phyloP scores from a whole-genome alignment of 345 rosid species.

The Eutrema heterophyllum region DNA sequence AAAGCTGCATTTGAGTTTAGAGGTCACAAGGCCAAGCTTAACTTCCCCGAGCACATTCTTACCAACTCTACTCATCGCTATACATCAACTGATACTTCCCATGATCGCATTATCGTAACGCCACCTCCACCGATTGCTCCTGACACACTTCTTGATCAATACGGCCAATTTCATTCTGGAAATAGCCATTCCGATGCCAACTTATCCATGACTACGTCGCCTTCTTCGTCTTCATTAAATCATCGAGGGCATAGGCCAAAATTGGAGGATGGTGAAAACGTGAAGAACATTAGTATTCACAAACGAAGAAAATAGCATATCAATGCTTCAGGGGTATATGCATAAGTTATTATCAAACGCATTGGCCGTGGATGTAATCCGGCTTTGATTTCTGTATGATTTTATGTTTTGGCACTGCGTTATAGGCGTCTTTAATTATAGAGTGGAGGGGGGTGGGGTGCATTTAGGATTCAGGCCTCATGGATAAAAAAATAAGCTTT shows the following conservation, averaged over 20 bases:
- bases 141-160: slow-evolving; percentile 32
- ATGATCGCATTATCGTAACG: neutral
- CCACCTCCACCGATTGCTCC: slow-evolving; percentile 17
- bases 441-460: neutral
- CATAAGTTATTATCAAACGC: neutral
- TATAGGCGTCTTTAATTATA: neutral
- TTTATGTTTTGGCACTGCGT: neutral
- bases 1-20: slow-evolving; percentile 31
- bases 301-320: slow-evolving; percentile 28
- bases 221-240: slow-evolving; percentile 13
- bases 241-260: neutral
- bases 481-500: neutral
- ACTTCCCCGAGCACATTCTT: slow-evolving; percentile 31
- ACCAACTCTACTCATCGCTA: neutral
- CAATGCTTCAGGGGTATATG: neutral
- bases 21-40: slow-evolving; percentile 33
- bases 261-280: slow-evolving; percentile 11
- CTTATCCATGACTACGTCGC: slow-evolving; percentile 11
- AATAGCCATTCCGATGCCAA: neutral
- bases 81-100: slow-evolving; percentile 7
- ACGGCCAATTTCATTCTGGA: neutral
- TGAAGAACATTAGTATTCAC: slow-evolving; percentile 6
- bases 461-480: neutral
- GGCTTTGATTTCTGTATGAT: neutral
- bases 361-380: neutral